A percentile compares a stretch with the other conserved stretches of the same genome.
Conservation (phyloP, 352 stramenopile genomes). For the Elongisporangium prolatum region DNA sequence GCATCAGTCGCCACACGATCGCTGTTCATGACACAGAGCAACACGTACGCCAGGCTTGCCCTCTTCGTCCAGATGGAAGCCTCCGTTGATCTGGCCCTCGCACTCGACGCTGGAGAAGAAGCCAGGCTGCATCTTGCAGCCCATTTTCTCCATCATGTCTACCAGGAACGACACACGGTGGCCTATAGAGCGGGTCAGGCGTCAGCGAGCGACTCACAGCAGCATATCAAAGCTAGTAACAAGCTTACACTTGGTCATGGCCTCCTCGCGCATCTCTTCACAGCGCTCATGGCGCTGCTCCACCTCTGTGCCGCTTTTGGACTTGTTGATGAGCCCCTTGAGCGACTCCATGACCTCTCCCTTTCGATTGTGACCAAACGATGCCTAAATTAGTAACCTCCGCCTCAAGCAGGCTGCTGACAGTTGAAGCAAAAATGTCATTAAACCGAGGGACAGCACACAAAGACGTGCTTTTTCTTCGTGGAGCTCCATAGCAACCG, state of each 20-base stretch:
- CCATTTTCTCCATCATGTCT: slow-evolving; percentile 83
- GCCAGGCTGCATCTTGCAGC: slow-evolving; percentile 61
- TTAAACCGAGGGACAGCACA: neutral
- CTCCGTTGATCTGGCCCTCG: slow-evolving; percentile 81
- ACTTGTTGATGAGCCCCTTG: slow-evolving; percentile 51
- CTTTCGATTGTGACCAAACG: neutral
- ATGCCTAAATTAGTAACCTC: neutral
- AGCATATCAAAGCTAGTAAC: neutral
- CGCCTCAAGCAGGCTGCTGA: neutral
- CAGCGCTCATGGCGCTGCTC: slow-evolving; percentile 43
- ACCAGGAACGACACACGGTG: slow-evolving; percentile 78
- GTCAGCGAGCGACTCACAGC: slow-evolving; percentile 3
- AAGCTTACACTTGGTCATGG: slow-evolving; percentile 63
- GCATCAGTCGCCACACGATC: slow-evolving; percentile 4
- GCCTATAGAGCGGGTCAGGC: slow-evolving; percentile 29
- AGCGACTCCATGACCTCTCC: slow-evolving; percentile 51
- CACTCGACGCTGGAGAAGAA: slow-evolving; percentile 85
- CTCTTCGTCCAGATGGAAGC: slow-evolving; percentile 78
- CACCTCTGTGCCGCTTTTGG: slow-evolving; percentile 27
- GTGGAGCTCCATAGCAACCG: neutral
- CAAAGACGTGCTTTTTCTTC: neutral
- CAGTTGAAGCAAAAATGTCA: neutral
- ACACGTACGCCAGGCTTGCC: slow-evolving; percentile 53
- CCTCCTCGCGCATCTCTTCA: slow-evolving; percentile 64
- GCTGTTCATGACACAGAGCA: neutral